Conservation (phyloP, 495 filamentous ascomycete species). For the Tetracladium marchalianum region DNA sequence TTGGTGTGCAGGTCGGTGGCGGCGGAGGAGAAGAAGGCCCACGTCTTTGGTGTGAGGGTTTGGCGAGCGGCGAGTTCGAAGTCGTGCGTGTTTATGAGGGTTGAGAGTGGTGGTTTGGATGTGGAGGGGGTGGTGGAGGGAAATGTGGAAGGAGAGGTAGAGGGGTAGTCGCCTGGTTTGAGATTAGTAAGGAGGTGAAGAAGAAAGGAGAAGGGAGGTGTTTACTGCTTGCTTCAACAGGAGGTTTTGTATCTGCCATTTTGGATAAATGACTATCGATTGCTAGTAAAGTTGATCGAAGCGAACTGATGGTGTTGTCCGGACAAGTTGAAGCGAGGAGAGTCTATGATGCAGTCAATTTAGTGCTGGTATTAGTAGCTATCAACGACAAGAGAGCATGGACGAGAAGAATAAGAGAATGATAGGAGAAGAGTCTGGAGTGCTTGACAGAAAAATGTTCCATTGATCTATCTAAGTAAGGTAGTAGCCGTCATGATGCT, state of each 20-base stretch:
- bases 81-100: constrained; percentile 64
- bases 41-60: constrained; percentile 58
- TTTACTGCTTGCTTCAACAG: too few species aligned
- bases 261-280: neutral
- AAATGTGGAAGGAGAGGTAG: too few species aligned
- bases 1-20: constrained; percentile 68
- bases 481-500: neutral
- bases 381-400: too few species aligned
- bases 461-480: constrained; percentile 2
- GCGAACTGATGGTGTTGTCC: neutral
- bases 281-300: neutral
- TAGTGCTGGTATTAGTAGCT: too few species aligned
- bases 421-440: too few species aligned
- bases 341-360: too few species aligned
- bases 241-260: neutral
- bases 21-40: constrained; percentile 76
- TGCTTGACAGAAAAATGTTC: too few species aligned
- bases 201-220: too few species aligned
- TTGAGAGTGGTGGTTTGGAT: constrained; percentile 53
- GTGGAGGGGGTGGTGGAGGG: constrained; percentile 6
- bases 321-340: constrained; percentile 12
- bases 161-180: too few species aligned
- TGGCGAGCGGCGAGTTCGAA: constrained; percentile 56
- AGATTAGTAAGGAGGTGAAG: neutral
- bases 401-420: too few species aligned